Evolutionary conservation across 805 yeast species (phyloP), one percentile per base, ranked within the genome.

Genomic region (Cyberlindnera amylophila): DNA sequence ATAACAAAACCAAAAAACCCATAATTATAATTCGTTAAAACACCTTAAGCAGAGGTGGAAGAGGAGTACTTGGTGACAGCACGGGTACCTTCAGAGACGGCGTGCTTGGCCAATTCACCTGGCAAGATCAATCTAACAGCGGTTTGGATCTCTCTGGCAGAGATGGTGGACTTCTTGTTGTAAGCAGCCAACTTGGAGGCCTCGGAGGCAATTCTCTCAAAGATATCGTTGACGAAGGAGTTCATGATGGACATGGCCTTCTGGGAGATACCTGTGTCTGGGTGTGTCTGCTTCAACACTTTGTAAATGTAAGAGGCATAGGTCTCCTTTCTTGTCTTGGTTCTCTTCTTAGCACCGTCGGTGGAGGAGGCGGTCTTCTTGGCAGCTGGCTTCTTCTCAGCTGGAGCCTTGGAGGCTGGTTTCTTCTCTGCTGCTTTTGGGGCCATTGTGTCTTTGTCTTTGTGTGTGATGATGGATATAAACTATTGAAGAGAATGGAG

Each of bases 181-280:
- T 90, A 90, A 65, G 96, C 96, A 73, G 97, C 97, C 63, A 91
- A 82, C 76, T 90, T 91, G 57, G 97, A 90, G 62, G 97, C 96
- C 77, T 90, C 97, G 62, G 91, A 73, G 61, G 97, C 97, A 62
- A 91, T 86, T 79, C 98, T 90, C 79, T 90, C 97, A 67, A 90
- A 91, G 67, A 90, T 88, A 74, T 91, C 97, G 75, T 89, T 90
- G 60, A 91, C 97, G 60, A 91, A 91, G 36, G 96, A 90, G 85
- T 91, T 91, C 91, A 90, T 82, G 70, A 91, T 91, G 54, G 96
- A 88, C 96, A 91, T 90, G 54, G 97, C 96, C 68, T 87, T 86
- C 74, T 89, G 95, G 59, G 97, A 90, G 69, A 90, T 90, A 87
- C 97, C 97, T 51, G 98, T 90, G 71, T 90, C 97, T 71, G 97